These are phyloP conservation scores for Lactifluus echinatus DNA, from an alignment of 768 basidiomycete species.

Conservation along the genomic window DNA sequence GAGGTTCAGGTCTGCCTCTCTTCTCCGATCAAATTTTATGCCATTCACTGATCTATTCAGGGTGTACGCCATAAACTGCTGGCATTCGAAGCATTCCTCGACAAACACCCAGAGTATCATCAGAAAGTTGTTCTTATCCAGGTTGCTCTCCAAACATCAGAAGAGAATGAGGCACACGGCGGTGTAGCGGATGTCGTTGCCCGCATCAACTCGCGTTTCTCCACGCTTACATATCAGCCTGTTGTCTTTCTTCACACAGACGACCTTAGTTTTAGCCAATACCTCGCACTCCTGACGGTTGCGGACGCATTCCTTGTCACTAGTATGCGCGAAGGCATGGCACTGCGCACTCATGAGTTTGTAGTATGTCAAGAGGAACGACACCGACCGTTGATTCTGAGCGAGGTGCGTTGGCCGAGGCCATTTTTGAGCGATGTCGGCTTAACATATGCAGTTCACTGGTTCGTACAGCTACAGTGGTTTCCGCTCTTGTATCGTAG, in stretches of 20 bases:
- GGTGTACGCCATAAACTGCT: conserved; percentile 78
- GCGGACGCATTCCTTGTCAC: conserved; percentile 84
- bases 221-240: conserved; percentile 80
- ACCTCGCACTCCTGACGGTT: conserved; percentile 70
- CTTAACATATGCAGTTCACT: conserved; percentile 50
- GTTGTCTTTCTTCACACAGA: conserved; percentile 80
- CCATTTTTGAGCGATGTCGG: neutral
- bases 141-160: conserved; percentile 76
- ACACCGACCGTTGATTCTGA: conserved; percentile 64
- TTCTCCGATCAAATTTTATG: conserved; percentile 30
- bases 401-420: conserved; percentile 47
- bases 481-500: conserved; percentile 76
- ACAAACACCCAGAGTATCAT: conserved; percentile 70
- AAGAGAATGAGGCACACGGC: conserved; percentile 65
- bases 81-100: conserved; percentile 77
- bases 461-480: conserved; percentile 82
- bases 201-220: conserved; percentile 75
- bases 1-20: conserved; percentile 40
- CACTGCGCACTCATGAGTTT: conserved; percentile 69
- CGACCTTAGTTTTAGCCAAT: conserved; percentile 79
- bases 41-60: conserved; percentile 21
- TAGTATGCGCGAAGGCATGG: conserved; percentile 84
- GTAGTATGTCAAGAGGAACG: conserved; percentile 75
- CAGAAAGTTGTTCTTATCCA: conserved; percentile 82
- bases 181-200: conserved; percentile 69